Base-by-base conservation (phyloP, 352 stramenopile genomes). In the Globisporangium emineosum region DNA sequence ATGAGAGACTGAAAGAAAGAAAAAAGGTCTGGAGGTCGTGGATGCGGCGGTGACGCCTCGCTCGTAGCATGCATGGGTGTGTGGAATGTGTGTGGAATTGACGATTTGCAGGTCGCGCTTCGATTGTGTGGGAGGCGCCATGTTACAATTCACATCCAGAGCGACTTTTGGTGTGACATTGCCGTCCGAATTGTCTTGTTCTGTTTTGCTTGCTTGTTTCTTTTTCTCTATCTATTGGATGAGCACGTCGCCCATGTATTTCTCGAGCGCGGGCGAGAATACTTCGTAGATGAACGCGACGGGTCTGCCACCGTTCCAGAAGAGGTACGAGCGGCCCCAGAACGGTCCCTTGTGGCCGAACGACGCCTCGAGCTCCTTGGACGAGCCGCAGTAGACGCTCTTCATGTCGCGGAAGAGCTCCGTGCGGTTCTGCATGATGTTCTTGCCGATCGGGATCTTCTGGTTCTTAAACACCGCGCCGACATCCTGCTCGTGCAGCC, bases 201-300 rank as follows among this genome's bases (percentile, higher is more conserved):
- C 5, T 32, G 29, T 32, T 32, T 6, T 32, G 29, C 5, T 2
- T 5, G 29, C 5, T 32, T 32, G 29, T 32, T 32, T 32, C 29
- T 32, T 32, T 32, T 32, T 5, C 29, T 32, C 29, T 32, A 32
- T 63, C 57, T 68, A 57, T 49, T 33, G n/a, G 13, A 74, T 52
- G 53, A 91, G 66, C 33, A 90, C 79, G 12, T 84, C 70, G 52
- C 87, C 87, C 80, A 96, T 88, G 75, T 93, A 93, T 61, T 83
- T 77, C 53, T 90, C 77, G 10, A 96, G 69, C 35, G 67, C 69
- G 1, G 87, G 87, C 27, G 87, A 94, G 66, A 96, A 96, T 10
- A 96, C 87, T 63, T 96, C 87, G 73, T 96, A 96, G 68, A 96
- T 94, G 70, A 93, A 89, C 62, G 85, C 91, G 4, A 94, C 75